Percentiles rank a stretch among this genome's conserved stretches.
phyloP scores from a whole-genome alignment of 306 rosid species.

The Luffa acutangula region DNA sequence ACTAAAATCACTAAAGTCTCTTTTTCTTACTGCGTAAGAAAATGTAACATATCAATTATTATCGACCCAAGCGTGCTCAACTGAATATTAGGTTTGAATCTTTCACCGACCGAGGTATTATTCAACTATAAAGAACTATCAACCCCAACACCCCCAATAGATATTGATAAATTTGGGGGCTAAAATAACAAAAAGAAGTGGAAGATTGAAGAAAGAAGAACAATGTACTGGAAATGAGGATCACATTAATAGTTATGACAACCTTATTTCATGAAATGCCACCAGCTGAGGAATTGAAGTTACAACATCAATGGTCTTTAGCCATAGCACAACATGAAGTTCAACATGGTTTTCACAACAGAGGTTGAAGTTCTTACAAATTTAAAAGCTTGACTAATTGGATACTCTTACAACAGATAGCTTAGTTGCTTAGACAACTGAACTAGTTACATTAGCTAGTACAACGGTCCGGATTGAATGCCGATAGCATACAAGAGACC shows the following conservation, averaged over 20 bases:
- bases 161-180: not conserved
- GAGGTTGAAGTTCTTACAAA: not conserved
- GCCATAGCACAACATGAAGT: slow-evolving; percentile 4
- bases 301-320: not conserved
- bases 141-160: not conserved
- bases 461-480: slow-evolving; percentile 11
- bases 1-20: not conserved
- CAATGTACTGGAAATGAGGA: not conserved
- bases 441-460: slow-evolving; percentile 8
- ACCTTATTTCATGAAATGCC: slow-evolving; percentile 6
- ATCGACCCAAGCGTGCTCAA: no score
- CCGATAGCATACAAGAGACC: not conserved
- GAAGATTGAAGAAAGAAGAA: not conserved
- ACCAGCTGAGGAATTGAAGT: not conserved
- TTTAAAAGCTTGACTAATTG: not conserved
- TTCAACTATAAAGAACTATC: no score
- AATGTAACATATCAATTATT: not conserved
- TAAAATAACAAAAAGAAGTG: not conserved
- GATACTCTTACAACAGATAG: slow-evolving; percentile 5
- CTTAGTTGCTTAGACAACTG: slow-evolving; percentile 6
- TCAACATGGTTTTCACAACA: not conserved
- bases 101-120: no score
- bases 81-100: no score
- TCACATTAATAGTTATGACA: not conserved
- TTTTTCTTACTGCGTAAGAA: not conserved